Base-by-base conservation (phyloP, 495 filamentous ascomycete genomes). In the Talaromyces proteolyticus region DNA sequence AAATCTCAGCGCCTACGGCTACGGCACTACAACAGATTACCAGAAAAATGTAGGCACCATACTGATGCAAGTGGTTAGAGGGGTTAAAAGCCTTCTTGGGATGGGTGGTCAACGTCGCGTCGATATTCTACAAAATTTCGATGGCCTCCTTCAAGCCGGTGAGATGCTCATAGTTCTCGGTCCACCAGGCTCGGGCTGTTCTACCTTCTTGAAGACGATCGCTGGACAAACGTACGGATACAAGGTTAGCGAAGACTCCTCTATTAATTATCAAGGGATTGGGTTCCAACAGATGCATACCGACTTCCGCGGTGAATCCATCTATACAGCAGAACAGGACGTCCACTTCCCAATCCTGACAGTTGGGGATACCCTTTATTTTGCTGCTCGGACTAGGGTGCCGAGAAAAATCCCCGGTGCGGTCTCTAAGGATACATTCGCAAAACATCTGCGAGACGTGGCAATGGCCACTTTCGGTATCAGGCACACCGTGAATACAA, bases 381-480 rank as follows among this genome's bases (percentile, higher is more conserved):
- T 92, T 55, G 89, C 89, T n/a, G 83, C 87, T 8, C 68, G 75
- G 50, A 78, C 87, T 6, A 73, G 85, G 47, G 77, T 85, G 10
- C 85, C 86, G 16, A 66, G 73, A 7, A 78, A 84, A 42, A 70
- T 87, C 18, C 73, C 82, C 17, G 66, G 75, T 0, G 81, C 82
- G 6, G 76, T 88, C 8, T 69, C 74, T 22, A 76, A 75, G 47
- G 68, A 69, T 25, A 73, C 73, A 20, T 88, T 87, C 54, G 76
- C 80, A n/a, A 66, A 67, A 44, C 82, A 89, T 43, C 75, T 88
- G 64, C 71, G 82, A 14, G 85, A 90, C 58, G 84, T 91, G 20
- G 79, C 87, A 49, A 89, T 91, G 85, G 81, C 87, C 26, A 83
- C 88, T 63, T 84, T 91, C 54, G 85, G 87, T 44, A 78, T 93